Base-by-base conservation (phyloP, 2,329 filamentous ascomycete genomes). In the Purpureocillium lavendulum region DNA sequence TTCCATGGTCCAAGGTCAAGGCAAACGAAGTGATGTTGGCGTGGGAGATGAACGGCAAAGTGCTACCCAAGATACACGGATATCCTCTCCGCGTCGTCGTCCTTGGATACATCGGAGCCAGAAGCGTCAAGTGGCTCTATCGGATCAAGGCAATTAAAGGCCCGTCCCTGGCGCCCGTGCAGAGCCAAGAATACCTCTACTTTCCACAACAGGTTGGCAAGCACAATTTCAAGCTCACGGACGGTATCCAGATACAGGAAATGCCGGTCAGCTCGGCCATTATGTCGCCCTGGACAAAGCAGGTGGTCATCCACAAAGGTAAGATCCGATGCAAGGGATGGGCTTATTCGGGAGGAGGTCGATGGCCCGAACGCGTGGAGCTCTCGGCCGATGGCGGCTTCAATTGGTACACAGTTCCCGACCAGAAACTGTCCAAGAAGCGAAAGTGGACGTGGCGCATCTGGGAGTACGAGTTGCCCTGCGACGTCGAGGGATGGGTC, bases 31-130 rank as follows among this genome's bases (percentile, higher is more conserved):
- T 85, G 0, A 63, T 85, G 36, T 65, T 85, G 0, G 76, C 75
- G 0, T 85, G 79, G 78, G 76, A 83, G 50, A 85, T 85, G 81
- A 85, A 85, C 46, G 80, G 74, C 5, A 63, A 81, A 44, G 67
- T 68, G 0, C 62, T 85, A 0, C 81, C 80, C 0, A 68, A 65
- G 10, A 82, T 84, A 42, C 82, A 85, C 43, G 81, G 81, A 0
- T 79, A 67, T 17, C 81, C 81, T 0, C 59, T 85, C 0, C 69
- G 81, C 5, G 65, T 70, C 0, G 68, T 84, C 0, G 79, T 83
- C 0, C 66, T 80, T 47, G 78, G 78, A 0, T 83, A 83, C 46
- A 82, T 84, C 41, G 81, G 80, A 1, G 81, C 80, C 0, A 58
- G 76, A n/a, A 75, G 69, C 42, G 70, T 74, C 41, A 81, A 81